Evolutionary conservation across 129 eudicot species (phyloP).

Genomic region (Pulicaria dysenterica): DNA sequence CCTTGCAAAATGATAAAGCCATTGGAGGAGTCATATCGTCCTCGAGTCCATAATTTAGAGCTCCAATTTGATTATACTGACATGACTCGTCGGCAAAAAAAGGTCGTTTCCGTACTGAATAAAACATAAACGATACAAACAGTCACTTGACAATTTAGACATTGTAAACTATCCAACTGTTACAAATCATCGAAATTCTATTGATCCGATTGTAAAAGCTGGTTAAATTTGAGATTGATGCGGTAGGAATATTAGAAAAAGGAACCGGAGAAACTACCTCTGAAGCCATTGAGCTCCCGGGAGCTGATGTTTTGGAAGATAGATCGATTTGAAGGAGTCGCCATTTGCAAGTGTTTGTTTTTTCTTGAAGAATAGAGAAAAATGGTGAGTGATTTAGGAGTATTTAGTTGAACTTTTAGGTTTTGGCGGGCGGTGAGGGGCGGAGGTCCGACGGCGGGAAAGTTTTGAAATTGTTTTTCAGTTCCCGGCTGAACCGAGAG

Average conservation of each 20-base stretch:
- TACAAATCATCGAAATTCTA: neutral
- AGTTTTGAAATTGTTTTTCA: conserved; percentile 28
- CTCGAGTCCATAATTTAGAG: conserved; percentile 47
- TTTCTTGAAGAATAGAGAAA: neutral
- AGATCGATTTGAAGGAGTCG: conserved; percentile 40
- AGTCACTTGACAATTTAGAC: neutral
- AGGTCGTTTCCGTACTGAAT: conserved; percentile 73
- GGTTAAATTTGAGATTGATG: neutral
- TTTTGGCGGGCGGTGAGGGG: conserved; percentile 39
- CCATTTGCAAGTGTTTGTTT: conserved; percentile 45
- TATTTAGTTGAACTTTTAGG: conserved; percentile 4
- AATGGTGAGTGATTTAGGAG: conserved; percentile 16
- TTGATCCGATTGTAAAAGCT: neutral
- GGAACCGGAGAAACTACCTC: conserved; percentile 44
- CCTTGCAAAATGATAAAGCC: conserved; percentile 96
- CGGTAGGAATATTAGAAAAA: neutral
- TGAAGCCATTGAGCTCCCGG: conserved; percentile 76
- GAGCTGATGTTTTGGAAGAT: conserved; percentile 59
- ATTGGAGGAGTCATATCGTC: conserved; percentile 66
- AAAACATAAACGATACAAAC: neutral
- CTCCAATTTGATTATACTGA: conserved; percentile 46
- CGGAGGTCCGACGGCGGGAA: conserved; percentile 43
- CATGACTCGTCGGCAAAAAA: conserved; percentile 27
- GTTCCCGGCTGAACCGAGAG: conserved; percentile 12
- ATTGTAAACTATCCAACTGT: neutral